Base-by-base conservation (phyloP, 176 grass and related monocot genomes). In the Lolium perenne region DNA sequence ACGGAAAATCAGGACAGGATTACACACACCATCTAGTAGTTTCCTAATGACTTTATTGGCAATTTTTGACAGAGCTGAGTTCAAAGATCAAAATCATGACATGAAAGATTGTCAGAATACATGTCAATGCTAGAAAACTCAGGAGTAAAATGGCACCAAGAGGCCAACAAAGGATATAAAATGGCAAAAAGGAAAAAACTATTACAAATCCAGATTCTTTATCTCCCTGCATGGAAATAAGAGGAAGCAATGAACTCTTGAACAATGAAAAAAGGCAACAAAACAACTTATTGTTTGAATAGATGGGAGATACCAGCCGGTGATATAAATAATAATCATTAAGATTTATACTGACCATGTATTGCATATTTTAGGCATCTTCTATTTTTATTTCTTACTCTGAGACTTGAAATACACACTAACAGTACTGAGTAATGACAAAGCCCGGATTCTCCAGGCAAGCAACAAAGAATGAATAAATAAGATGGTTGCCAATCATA, bases 191-290 rank as follows among this genome's bases (percentile, higher is more conserved):
- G n/a, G n/a, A n/a, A n/a, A n/a, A n/a, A n/a, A n/a, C n/a, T n/a
- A n/a, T n/a, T n/a, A n/a, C n/a, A n/a, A n/a, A n/a, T n/a, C n/a
- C 84, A 58, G 82, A 83, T 81, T 92, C 88, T 81, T 92, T 95
- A 17, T 90, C 88, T 77, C 93, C 93, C 93, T 61, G 82, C 22
- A 89, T 66, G 38, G 4, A 84, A 0, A 92, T 59, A 84, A 56
- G 38, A 78, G 8, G n/a, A 61, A 61, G 50, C 38, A 63, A 62
- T 29, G 15, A 80, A 77, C 46, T 72, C 17, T 43, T 60, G 1
- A 49, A 84, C 5, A 74, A 3, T n/a, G 17, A 35, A 50, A 22
- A 72, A 57, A 10, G 1, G 14, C 58, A 85, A 80, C 4, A 65
- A 12, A 1, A n/a, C 0, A 1, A 22, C 7, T 41, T 45, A 17